Evolutionary conservation across 768 basidiomycete species (phyloP).

Genomic region (Trametes villosa): DNA sequence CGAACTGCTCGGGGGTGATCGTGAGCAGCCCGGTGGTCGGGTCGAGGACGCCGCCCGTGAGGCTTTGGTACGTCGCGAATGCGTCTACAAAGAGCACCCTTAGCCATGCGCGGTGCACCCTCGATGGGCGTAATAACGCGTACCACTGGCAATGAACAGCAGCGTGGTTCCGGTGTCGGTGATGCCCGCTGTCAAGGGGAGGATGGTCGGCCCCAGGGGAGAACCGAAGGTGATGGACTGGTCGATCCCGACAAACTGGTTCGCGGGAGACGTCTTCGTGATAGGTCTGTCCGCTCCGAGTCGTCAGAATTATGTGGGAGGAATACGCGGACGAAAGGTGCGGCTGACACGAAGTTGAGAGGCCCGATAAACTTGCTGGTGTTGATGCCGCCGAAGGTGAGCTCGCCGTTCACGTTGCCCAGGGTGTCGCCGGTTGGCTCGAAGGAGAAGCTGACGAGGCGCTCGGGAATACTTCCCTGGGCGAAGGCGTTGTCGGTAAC

Average conservation of each 20-base stretch:
- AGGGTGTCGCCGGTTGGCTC: slow-evolving; percentile 22
- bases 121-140: neutral
- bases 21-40: slow-evolving; percentile 23
- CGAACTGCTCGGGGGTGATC: slow-evolving; percentile 27
- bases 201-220: slow-evolving; percentile 31
- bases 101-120: neutral
- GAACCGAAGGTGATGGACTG: slow-evolving; percentile 30
- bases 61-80: slow-evolving; percentile 27
- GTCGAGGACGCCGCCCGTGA: slow-evolving; percentile 23
- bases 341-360: slow-evolving; percentile 20
- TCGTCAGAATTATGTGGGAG: too few species aligned
- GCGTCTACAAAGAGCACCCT: slow-evolving; percentile 27
- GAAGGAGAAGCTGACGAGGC: slow-evolving; percentile 41
- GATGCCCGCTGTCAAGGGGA: slow-evolving; percentile 43
- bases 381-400: slow-evolving; percentile 30
- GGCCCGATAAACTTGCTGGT: slow-evolving; percentile 33
- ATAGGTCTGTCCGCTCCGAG: slow-evolving; percentile 27
- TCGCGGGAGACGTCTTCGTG: slow-evolving; percentile 26
- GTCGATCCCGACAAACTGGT: slow-evolving; percentile 30
- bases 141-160: slow-evolving; percentile 48
- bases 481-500: slow-evolving; percentile 39
- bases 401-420: slow-evolving; percentile 18
- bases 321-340: neutral
- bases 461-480: slow-evolving; percentile 34
- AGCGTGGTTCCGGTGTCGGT: slow-evolving; percentile 55